Evolutionary conservation across 23 red algal species (phyloP).

Genomic region (Gracilaria vermiculophylla): DNA sequence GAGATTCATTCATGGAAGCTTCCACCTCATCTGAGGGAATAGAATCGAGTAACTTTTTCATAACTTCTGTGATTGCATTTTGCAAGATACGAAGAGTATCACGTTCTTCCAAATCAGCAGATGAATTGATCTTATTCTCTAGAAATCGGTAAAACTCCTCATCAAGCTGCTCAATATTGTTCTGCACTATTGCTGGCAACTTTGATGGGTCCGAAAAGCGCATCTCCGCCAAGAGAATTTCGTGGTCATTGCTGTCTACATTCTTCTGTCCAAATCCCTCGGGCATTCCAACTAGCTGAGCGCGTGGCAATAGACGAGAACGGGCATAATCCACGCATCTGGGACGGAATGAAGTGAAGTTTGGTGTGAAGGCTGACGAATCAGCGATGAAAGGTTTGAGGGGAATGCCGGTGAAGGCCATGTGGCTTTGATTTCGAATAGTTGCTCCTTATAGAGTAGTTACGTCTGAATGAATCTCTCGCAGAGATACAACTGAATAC

Average conservation of each 20-base stretch:
- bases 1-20: not conserved
- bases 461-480: no score
- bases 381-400: not conserved
- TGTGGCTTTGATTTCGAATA: not conserved
- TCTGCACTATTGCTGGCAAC: slow-evolving; percentile 77
- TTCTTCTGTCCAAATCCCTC: slow-evolving; percentile 47
- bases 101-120: slow-evolving; percentile 84
- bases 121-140: slow-evolving; percentile 78
- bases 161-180: slow-evolving; percentile 72
- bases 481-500: no score
- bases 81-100: slow-evolving; percentile 76
- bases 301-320: not conserved
- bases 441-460: no score
- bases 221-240: slow-evolving; percentile 87
- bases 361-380: not conserved
- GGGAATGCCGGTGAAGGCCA: not conserved
- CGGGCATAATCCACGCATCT: not conserved
- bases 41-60: slow-evolving; percentile 60
- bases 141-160: slow-evolving; percentile 93
- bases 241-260: slow-evolving; percentile 48
- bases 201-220: slow-evolving; percentile 78
- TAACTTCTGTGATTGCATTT: slow-evolving; percentile 84
- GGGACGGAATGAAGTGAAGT: not conserved
- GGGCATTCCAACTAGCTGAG: slow-evolving; percentile 59
- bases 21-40: not conserved